Evolutionary conservation across 345 rosid species (phyloP), one percentile per base, ranked within the genome.

Genomic region (Hevea brasiliensis): DNA sequence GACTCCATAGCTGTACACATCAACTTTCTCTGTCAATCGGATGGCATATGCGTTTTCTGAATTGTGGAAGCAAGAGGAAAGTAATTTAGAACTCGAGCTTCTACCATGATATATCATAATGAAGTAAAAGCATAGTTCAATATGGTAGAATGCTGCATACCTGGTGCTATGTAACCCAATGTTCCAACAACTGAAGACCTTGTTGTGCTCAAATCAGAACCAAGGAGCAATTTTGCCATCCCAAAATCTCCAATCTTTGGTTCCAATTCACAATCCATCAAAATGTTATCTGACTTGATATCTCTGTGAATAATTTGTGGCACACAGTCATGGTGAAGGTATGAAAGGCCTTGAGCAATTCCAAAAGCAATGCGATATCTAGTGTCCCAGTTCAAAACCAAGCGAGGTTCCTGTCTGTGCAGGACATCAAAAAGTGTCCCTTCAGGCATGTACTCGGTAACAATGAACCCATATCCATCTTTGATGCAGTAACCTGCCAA

Each of bases 111-210:
- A 3, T 50, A 50, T 50, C 20, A 50, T 50, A 3, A 50, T 58
- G 27, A 35, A 68, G 54, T 55, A 44, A 37, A 73, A 3, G 9
- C 6, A 13, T 9, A 61, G 6, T 10, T 60, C 50, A 32, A 55
- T 11, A 35, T n/a, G 24, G 15, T 42, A 48, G 37, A 27, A 67
- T 12, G 53, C 35, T 48, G 32, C 76, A 40, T 56, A 71, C 84
- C 87, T 77, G 86, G 84, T 67, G 83, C 86, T 29, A 85, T 85
- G 70, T 82, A 82, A 35, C 86, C 88, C 10, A 82, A 66, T 40
- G 88, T 80, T 68, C 84, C 84, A 8, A 75, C 80, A 37, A 78
- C 76, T 9, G 51, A 56, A 14, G 84, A 82, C 70, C 55, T 78
- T 45, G 78, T 71, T 40, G 85, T 44, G 78, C 71, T 55, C 4